A percentile compares a stretch with the other conserved stretches of the same genome.
phyloP scores from a whole-genome alignment of 768 basidiomycete species.

The Udeniomyces megalosporus region DNA sequence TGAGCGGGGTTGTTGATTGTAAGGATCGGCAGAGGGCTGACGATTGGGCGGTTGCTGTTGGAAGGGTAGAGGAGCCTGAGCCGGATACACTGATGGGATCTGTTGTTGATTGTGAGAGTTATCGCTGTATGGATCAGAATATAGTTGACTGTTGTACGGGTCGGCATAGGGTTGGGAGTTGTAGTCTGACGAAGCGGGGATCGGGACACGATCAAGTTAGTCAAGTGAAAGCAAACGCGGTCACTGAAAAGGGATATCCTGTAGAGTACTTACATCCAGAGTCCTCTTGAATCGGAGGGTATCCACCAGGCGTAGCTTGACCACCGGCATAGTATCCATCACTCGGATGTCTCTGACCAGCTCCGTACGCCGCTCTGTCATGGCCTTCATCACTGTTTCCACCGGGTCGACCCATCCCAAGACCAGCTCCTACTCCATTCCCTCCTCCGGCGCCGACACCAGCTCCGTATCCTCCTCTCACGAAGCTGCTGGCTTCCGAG shows the following conservation, averaged over 20 bases:
- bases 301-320: conserved; percentile 10
- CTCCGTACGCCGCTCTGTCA: neutral
- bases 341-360: neutral
- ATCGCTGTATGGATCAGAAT: neutral
- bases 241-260: neutral
- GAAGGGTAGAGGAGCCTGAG: too few relatives aligned
- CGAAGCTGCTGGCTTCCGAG: neutral
- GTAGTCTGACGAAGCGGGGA: conserved; percentile 11
- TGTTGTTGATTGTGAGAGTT: too few relatives aligned
- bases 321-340: conserved; percentile 11
- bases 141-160: neutral
- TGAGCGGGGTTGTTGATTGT: neutral
- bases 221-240: neutral
- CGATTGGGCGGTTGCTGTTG: too few relatives aligned
- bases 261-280: conserved; percentile 2
- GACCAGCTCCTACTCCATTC: neutral
- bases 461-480: neutral
- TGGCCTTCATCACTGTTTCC: neutral
- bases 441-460: neutral
- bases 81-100: too few relatives aligned
- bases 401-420: neutral
- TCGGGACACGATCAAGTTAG: too few relatives aligned
- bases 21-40: neutral
- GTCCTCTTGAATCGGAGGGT: conserved; percentile 1
- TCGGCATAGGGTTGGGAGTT: neutral